A percentile compares a stretch with the other conserved stretches of the same genome.
Evolutionary conservation across 179 eudicot species (phyloP).

Genomic region (Gypsophila paniculata): DNA sequence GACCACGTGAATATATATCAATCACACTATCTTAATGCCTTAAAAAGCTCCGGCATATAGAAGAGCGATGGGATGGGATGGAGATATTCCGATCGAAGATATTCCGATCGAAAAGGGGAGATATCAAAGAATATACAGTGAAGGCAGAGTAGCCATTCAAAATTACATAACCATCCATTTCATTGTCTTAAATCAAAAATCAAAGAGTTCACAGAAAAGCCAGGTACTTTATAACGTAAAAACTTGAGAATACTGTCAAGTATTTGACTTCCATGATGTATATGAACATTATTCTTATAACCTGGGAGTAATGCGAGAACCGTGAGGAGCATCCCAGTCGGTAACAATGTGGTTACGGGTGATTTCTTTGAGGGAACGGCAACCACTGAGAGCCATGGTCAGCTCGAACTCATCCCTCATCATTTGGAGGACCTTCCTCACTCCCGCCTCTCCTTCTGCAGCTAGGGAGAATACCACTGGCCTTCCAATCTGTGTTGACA

Average conservation of each 20-base stretch:
- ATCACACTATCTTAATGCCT: too few species aligned
- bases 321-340: constrained; percentile 58
- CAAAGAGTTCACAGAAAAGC: constrained; percentile 26
- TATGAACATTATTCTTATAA: constrained; percentile 27
- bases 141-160: constrained; percentile 40
- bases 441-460: constrained; percentile 78
- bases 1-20: too few species aligned
- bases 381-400: constrained; percentile 77
- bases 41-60: too few species aligned
- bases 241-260: constrained; percentile 18
- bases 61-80: too few species aligned
- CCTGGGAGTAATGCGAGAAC: constrained; percentile 38
- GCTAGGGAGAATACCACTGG: constrained; percentile 76
- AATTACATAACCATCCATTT: constrained; percentile 35
- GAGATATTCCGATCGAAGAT: too few species aligned
- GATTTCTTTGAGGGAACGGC: constrained; percentile 63
- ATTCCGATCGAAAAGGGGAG: background rate
- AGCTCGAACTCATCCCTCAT: constrained; percentile 72
- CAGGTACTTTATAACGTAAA: constrained; percentile 19
- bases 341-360: constrained; percentile 60
- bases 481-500: constrained; percentile 56
- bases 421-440: constrained; percentile 71
- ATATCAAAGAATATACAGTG: constrained; percentile 29
- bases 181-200: constrained; percentile 25
- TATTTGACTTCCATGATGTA: constrained; percentile 17